phyloP scores from a whole-genome alignment of 148 eudicot species.

The Diospyros kaki region DNA sequence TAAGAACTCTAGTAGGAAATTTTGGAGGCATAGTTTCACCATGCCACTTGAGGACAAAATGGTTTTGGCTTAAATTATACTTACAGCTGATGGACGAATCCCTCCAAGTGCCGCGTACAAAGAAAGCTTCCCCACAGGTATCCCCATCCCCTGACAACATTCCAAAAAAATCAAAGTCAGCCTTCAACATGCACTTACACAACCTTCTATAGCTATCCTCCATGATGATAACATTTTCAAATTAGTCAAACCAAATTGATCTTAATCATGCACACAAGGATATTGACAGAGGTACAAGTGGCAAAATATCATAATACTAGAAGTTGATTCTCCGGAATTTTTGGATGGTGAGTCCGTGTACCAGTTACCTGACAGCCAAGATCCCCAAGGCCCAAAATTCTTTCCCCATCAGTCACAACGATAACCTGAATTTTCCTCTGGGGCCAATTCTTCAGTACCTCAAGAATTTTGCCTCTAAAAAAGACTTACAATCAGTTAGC shows the following conservation, averaged over 20 bases:
- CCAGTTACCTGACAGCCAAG: slow-evolving; percentile 91
- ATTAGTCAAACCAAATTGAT: neutral
- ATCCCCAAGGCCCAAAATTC: slow-evolving; percentile 97
- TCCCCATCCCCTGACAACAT: slow-evolving; percentile 87
- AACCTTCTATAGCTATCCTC: too few species aligned
- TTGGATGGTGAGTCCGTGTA: neutral
- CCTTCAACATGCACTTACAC: too few species aligned
- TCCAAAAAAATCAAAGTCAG: neutral
- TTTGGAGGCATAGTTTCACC: neutral
- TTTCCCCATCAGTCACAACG: slow-evolving; percentile 97
- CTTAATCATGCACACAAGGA: neutral
- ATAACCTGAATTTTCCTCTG: slow-evolving; percentile 88
- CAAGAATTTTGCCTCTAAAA: slow-evolving; percentile 78
- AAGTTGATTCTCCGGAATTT: neutral
- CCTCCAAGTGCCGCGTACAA: slow-evolving; percentile 96
- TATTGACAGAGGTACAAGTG: neutral
- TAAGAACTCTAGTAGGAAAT: neutral
- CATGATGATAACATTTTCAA: too few species aligned
- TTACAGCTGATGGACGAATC: slow-evolving; percentile 89
- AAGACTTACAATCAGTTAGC: slow-evolving; percentile 15
- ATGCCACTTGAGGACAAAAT: neutral
- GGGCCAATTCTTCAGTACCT: slow-evolving; percentile 95
- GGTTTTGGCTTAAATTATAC: slow-evolving; percentile 16
- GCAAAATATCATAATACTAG: neutral
- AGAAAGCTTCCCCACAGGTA: slow-evolving; percentile 93